Evolutionary conservation across 345 rosid genomes (phyloP), one percentile per base, ranked within the genome.

Genomic region (Boechera stricta): DNA sequence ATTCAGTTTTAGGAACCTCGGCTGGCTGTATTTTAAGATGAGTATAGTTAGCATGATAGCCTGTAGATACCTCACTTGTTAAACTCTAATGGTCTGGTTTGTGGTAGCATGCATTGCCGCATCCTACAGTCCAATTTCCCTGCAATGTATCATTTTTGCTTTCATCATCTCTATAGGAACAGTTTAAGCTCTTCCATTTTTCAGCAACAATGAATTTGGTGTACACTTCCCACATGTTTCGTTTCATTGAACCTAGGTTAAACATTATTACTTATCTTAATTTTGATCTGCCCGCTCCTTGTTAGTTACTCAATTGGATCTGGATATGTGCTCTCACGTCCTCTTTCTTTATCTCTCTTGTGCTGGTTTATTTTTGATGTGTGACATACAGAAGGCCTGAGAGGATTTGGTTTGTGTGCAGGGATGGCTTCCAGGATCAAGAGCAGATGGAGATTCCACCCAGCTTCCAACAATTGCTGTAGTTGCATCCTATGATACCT

Each of bases 341-440:
- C 58, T 58, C 70, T 26, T 64, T 76, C 31, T 16, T 5, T 28
- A 1, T 49, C 26, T 73, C 64, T 57, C 49, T 51, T 32, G 51
- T 66, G 0, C 26, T 66, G 4, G 5, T 67, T 59, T 2, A 11
- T 29, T 59, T 65, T n/a, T 0, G 5, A 57, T 65, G 45, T 11
- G 41, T 72, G 63, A 21, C 18, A 24, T 49, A 31, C 48, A 21
- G 56, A 65, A 58, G n/a, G 51, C 59, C 81, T 78, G 15, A 78
- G 26, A 18, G 24, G 10, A 35, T 69, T 69, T 55, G 71, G 71
- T 64, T 73, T 77, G 52, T 48, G 42, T 77, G 78, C 82, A 95
- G 99, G 98, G 99, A 73, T 95, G 99, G 99, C 86, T 92, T 85
- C 90, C 91, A 67, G 99, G 99, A 62, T 69, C 80, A 77, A 95